These are phyloP conservation scores for Geosmithia morbida DNA, from an alignment of 2,329 filamentous ascomycete species.

Conservation along the genomic window DNA sequence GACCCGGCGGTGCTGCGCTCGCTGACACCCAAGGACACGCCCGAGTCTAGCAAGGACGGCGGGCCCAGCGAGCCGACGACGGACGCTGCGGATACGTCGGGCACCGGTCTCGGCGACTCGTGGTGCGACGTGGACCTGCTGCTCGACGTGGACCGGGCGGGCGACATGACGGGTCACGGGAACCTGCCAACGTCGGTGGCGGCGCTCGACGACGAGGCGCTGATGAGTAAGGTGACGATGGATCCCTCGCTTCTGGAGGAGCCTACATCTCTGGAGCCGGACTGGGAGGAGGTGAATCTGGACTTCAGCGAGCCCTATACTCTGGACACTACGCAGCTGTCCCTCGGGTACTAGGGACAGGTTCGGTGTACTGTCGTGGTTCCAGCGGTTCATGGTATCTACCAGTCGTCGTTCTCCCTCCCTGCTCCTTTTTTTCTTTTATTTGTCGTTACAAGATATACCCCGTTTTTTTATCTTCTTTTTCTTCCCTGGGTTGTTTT, in stretches of 20 bases:
- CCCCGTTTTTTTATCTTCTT: too few species aligned
- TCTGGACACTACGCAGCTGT: slow-evolving; percentile 20
- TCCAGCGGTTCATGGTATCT: too few species aligned
- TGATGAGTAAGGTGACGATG: slow-evolving; percentile 3
- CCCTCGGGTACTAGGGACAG: background rate
- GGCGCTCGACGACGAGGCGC: background rate
- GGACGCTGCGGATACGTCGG: slow-evolving; percentile 33
- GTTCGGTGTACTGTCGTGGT: background rate
- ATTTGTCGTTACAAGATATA: too few species aligned
- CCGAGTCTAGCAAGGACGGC: slow-evolving; percentile 48
- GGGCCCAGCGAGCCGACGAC: slow-evolving; percentile 45
- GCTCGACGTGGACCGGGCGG: slow-evolving; percentile 23
- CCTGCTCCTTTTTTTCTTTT: background rate
- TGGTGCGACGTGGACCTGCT: slow-evolving; percentile 35
- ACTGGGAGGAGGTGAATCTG: slow-evolving; percentile 27
- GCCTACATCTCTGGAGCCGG: slow-evolving; percentile 4
- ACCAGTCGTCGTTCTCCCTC: background rate
- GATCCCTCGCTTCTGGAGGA: slow-evolving; percentile 16
- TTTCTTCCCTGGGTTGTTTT: too few species aligned
- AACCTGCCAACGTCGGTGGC: background rate
- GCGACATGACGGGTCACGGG: slow-evolving; percentile 6
- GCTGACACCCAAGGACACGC: slow-evolving; percentile 47
- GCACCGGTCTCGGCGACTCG: slow-evolving; percentile 14
- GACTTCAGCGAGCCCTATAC: slow-evolving; percentile 30
- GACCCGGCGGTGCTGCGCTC: slow-evolving; percentile 40